A percentile compares a stretch with the other conserved stretches of the same genome.
Conservation (phyloP, 2,329 filamentous ascomycete species). For the Aureobasidium mangrovei region DNA sequence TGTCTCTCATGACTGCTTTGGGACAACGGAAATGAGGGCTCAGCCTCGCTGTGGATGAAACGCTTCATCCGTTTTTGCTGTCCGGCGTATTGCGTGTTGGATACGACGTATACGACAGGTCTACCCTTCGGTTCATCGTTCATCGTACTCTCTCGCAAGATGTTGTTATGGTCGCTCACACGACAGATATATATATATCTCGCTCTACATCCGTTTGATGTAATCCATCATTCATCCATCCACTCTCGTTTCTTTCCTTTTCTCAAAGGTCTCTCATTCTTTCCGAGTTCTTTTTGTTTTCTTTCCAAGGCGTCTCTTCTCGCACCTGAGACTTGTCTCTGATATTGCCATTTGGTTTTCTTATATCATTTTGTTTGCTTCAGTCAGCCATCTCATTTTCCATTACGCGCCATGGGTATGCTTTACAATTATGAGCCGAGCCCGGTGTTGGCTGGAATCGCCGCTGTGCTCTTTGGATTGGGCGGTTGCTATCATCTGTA, state of each 20-base stretch:
- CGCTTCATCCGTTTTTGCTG: not conserved
- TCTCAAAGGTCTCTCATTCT: too few species aligned
- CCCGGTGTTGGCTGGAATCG: not conserved
- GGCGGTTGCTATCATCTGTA: not conserved
- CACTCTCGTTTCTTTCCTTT: too few species aligned
- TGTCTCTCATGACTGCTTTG: too few species aligned
- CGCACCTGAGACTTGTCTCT: not conserved
- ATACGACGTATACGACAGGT: too few species aligned
- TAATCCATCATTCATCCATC: not conserved
- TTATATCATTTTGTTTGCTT: not conserved
- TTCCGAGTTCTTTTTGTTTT: too few species aligned
- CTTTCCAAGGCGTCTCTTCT: too few species aligned
- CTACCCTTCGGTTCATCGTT: too few species aligned
- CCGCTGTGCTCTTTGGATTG: not conserved
- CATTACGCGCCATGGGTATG: not conserved
- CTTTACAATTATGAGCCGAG: not conserved
- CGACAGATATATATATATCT: too few species aligned
- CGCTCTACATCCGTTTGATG: not conserved
- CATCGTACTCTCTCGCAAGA: too few species aligned
- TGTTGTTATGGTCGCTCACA: too few species aligned
- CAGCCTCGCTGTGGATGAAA: too few species aligned
- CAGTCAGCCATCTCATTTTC: not conserved
- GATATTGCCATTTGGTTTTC: not conserved
- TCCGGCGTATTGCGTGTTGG: not conserved
- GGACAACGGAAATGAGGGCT: too few species aligned